A percentile compares a stretch with the other conserved stretches of the same genome.
Evolutionary conservation across 495 filamentous ascomycete species (phyloP).

Genomic region (Daldinia concentrica): DNA sequence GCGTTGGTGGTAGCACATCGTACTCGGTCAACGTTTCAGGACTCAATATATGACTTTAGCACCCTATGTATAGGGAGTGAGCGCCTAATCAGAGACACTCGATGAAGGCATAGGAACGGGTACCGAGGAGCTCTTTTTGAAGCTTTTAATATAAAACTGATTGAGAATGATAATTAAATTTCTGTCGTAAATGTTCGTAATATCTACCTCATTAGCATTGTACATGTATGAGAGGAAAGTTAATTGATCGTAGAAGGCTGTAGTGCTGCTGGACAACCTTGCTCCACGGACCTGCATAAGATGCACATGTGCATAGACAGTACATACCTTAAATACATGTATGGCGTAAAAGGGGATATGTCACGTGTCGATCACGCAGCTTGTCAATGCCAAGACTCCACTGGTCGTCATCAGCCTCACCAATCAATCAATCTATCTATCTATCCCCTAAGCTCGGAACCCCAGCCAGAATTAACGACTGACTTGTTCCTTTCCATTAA

Average conservation of each 20-base stretch:
- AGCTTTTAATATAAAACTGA: conserved; percentile 32
- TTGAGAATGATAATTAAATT: conserved; percentile 5
- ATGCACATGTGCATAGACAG: not conserved
- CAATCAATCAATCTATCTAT: not conserved
- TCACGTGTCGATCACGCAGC: not conserved
- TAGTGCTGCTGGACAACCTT: not conserved
- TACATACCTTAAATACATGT: not conserved
- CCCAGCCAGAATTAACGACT: not conserved
- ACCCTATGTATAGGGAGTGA: conserved; percentile 17
- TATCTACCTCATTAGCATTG: not conserved
- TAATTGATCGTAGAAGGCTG: not conserved
- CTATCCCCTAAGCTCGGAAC: conserved; percentile 3
- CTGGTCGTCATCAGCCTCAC: conserved; percentile 35
- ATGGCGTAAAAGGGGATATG: not conserved
- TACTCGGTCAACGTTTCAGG: conserved; percentile 28
- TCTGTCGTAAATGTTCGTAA: not conserved
- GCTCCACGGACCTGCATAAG: not conserved
- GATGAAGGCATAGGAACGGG: conserved; percentile 15
- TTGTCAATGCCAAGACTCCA: not conserved
- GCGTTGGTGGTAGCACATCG: conserved; percentile 40
- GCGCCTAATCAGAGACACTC: conserved; percentile 18
- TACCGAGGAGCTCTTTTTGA: conserved; percentile 19
- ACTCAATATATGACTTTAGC: conserved; percentile 31
- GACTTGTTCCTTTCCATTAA: not conserved
- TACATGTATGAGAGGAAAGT: too few species aligned